These are phyloP conservation scores for Cryptomeria japonica DNA, from an alignment of 75 land plant genomes.

Conservation along the genomic window DNA sequence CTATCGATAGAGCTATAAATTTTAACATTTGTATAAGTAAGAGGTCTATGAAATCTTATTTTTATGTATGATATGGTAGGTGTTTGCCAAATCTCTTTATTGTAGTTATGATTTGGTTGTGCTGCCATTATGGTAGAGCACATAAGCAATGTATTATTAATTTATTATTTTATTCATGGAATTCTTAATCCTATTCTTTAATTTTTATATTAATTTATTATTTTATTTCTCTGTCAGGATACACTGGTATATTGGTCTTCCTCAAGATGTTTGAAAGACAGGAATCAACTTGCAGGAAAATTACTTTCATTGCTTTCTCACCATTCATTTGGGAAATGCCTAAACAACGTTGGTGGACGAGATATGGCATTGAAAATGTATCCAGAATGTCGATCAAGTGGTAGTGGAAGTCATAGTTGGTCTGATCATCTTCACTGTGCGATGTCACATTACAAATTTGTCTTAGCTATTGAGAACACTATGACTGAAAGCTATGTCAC, in stretches of 20 bases:
- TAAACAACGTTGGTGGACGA: constrained; percentile 83
- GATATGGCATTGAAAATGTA: constrained; percentile 65
- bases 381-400: constrained; percentile 61
- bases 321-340: constrained; percentile 96
- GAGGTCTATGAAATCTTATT: not conserved
- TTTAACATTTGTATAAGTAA: not conserved
- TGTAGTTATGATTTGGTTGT: not conserved
- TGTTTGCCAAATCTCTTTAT: not conserved
- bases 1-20: not conserved
- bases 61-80: not conserved
- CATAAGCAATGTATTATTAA: not conserved
- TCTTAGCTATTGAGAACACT: constrained; percentile 97
- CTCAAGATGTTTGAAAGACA: constrained; percentile 69
- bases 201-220: not conserved
- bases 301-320: constrained; percentile 67
- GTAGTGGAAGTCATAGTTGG: constrained; percentile 55
- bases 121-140: not conserved
- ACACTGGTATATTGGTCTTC: constrained; percentile 98
- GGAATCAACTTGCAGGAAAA: constrained; percentile 62
- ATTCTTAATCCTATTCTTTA: not conserved
- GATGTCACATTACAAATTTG: constrained; percentile 98
- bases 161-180: not conserved
- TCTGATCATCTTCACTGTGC: constrained; percentile 95
- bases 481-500: constrained; percentile 92
- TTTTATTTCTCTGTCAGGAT: constrained; percentile 42